Conservation (phyloP, 2,329 filamentous ascomycete genomes). For the Plenodomus lindquistii region DNA sequence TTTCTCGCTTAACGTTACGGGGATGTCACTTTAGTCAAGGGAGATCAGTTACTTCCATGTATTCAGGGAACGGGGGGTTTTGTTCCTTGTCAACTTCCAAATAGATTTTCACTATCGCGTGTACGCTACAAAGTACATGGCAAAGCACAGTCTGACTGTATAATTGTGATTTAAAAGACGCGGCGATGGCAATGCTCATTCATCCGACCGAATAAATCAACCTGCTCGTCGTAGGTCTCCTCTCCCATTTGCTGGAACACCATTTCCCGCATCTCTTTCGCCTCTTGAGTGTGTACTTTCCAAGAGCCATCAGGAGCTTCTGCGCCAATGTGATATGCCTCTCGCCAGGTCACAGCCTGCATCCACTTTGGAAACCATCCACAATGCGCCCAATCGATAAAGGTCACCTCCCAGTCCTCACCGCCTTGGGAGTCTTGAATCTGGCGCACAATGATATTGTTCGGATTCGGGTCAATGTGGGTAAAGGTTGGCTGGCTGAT, state of each 20-base stretch:
- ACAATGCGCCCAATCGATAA: neutral
- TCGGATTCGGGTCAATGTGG: neutral
- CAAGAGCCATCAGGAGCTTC: neutral
- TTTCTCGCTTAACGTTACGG: too few species aligned
- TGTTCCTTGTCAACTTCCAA: too few species aligned
- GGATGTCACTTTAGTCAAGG: too few species aligned
- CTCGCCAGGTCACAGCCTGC: neutral
- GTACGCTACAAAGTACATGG: too few species aligned
- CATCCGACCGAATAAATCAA: neutral
- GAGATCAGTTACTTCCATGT: too few species aligned
- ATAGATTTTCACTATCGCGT: too few species aligned
- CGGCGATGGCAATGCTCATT: neutral
- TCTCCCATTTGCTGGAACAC: neutral
- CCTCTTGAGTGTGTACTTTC: neutral
- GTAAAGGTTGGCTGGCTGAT: neutral
- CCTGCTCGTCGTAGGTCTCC: neutral
- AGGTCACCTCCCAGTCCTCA: neutral
- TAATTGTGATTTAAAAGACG: too few species aligned
- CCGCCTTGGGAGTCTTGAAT: neutral
- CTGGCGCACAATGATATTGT: neutral
- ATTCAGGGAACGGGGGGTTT: too few species aligned
- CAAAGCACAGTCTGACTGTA: too few species aligned
- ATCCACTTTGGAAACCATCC: neutral
- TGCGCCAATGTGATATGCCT: neutral
- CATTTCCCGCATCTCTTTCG: neutral